Evolutionary conservation across 148 eudicot species (phyloP).

Genomic region (Rhododendron henanense): DNA sequence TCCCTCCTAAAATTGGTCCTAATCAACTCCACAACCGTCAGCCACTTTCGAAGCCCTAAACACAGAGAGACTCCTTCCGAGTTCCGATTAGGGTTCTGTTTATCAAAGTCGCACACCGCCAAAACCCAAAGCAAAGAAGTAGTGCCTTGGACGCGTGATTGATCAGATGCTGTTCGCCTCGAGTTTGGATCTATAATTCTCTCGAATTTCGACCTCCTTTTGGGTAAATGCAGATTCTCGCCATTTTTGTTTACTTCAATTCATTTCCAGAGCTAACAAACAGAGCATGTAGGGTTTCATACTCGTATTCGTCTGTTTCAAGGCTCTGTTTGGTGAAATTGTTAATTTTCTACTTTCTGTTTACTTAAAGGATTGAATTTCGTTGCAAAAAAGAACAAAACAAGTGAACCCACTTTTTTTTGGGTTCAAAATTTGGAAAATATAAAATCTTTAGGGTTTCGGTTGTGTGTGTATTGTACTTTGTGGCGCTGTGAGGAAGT

Average conservation of each 20-base stretch:
- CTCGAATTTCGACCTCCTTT: neutral
- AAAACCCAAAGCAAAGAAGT: neutral
- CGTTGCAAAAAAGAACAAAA: neutral
- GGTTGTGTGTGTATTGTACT: neutral
- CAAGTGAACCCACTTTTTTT: neutral
- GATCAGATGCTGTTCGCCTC: neutral
- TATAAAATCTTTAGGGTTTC: neutral
- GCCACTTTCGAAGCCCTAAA: neutral
- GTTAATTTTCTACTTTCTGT: neutral
- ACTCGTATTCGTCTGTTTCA: neutral
- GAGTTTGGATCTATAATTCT: conserved; percentile 13
- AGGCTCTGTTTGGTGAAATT: neutral
- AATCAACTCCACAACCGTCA: neutral
- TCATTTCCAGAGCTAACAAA: neutral
- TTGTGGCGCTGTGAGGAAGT: neutral
- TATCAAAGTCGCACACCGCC: neutral
- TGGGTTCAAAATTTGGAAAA: neutral
- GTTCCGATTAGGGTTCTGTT: neutral
- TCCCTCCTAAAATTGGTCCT: neutral
- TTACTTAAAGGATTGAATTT: neutral
- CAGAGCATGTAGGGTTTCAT: neutral
- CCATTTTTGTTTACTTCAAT: neutral
- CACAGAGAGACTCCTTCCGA: neutral
- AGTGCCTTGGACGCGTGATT: neutral
- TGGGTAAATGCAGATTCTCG: neutral